phyloP scores from a whole-genome alignment of 129 eudicot genomes.

The Flaveria bidentis region DNA sequence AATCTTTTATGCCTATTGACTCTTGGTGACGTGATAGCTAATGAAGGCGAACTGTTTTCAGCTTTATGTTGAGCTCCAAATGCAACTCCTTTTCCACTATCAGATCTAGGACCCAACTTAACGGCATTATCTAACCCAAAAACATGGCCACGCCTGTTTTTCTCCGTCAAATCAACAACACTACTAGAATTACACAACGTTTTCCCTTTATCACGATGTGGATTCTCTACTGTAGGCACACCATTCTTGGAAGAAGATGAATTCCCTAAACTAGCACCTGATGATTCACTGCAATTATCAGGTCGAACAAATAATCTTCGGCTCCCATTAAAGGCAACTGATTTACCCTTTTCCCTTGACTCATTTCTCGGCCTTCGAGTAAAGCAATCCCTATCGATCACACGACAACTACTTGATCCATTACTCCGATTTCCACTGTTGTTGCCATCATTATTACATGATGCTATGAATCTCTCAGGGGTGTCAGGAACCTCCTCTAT shows the following conservation, averaged over 20 bases:
- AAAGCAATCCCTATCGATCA: conserved; percentile 21
- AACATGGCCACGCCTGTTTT: conserved; percentile 25
- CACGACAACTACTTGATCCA: conserved; percentile 35
- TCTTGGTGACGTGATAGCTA: conserved; percentile 36
- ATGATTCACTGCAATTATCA: conserved; percentile 18
- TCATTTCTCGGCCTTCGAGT: conserved; percentile 36
- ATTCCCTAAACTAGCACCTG: conserved; percentile 21
- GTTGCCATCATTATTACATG: conserved; percentile 19
- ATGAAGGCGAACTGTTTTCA: conserved; percentile 33
- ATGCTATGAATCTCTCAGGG: conserved; percentile 53
- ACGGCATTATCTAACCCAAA: conserved; percentile 25
- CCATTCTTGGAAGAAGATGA: conserved; percentile 35
- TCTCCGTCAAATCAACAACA: conserved; percentile 48
- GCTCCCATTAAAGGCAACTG: conserved; percentile 26
- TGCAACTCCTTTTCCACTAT: conserved; percentile 31
- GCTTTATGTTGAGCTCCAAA: conserved; percentile 31
- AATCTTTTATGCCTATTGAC: conserved; percentile 53
- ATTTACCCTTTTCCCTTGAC: conserved; percentile 40
- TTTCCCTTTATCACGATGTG: conserved; percentile 41
- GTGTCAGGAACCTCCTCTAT: conserved; percentile 72
- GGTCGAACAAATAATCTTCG: conserved; percentile 34
- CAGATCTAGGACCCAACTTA: conserved; percentile 36
- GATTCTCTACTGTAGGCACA: conserved; percentile 9
- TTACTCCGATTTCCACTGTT: conserved; percentile 26
- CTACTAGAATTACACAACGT: conserved; percentile 27